A percentile compares a stretch with the other conserved stretches of the same genome.
phyloP scores from a whole-genome alignment of 2,329 filamentous ascomycete genomes.

The Epichloe bromicola region DNA sequence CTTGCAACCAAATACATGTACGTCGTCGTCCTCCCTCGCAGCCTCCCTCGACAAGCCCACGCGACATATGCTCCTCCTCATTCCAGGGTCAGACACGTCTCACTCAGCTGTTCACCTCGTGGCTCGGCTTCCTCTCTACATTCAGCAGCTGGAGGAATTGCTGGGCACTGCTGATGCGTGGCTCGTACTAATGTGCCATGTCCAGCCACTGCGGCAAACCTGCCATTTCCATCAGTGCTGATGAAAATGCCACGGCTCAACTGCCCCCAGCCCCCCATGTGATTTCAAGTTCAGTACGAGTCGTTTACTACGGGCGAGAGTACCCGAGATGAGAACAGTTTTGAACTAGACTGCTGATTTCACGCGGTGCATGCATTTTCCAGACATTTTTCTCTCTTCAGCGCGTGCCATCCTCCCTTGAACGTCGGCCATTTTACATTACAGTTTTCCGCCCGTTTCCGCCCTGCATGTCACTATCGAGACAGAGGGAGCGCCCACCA shows the following conservation, averaged over 20 bases:
- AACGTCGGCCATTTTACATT: background rate
- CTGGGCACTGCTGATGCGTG: background rate
- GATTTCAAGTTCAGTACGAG: background rate
- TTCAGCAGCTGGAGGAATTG: background rate
- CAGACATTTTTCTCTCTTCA: background rate
- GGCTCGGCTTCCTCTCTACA: background rate
- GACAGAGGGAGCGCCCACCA: background rate
- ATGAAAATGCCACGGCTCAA: background rate
- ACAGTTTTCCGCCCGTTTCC: background rate
- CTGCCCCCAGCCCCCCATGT: too few species aligned
- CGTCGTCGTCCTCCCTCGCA: background rate
- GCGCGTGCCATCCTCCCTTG: background rate
- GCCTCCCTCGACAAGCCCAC: background rate
- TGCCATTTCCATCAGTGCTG: background rate
- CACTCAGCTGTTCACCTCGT: background rate
- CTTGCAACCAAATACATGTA: background rate
- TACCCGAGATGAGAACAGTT: too few species aligned
- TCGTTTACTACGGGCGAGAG: background rate
- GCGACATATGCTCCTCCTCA: conserved; percentile 1
- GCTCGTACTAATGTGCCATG: background rate
- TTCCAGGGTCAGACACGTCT: conserved; percentile 1
- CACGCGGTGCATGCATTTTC: too few species aligned
- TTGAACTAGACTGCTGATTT: too few species aligned
- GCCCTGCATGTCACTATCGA: background rate
- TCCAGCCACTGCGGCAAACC: background rate